These are phyloP conservation scores for Chaetoceros tenuissimus DNA, from an alignment of 108 stramenopile genomes.

Conservation along the genomic window DNA sequence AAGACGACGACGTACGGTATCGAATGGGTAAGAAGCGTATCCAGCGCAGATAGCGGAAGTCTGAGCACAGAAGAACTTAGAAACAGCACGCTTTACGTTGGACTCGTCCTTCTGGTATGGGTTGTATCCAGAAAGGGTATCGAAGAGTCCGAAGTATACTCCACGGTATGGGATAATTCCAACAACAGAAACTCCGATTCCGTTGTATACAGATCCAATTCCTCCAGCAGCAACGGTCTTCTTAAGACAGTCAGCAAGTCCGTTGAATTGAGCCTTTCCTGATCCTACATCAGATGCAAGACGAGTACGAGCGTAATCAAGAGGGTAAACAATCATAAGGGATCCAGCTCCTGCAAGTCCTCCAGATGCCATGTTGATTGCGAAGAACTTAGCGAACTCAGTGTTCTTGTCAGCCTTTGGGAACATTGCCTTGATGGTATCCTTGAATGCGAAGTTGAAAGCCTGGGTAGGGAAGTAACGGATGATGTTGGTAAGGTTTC, in stretches of 20 bases:
- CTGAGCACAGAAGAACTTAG: slow-evolving; percentile 96
- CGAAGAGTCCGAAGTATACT: slow-evolving; percentile 97
- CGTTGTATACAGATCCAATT: slow-evolving; percentile 92
- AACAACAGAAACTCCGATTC: slow-evolving; percentile 92
- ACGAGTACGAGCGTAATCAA: slow-evolving; percentile 98
- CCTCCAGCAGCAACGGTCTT: slow-evolving; percentile 87
- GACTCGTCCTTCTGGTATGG: slow-evolving; percentile 93
- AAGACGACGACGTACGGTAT: slow-evolving; percentile 99
- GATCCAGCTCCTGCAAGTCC: slow-evolving; percentile 97
- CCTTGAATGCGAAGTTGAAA: slow-evolving; percentile 99
- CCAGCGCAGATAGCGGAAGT: slow-evolving; percentile 88
- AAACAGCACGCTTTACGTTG: slow-evolving; percentile 76
- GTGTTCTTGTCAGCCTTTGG: slow-evolving; percentile 95
- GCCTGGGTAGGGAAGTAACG: slow-evolving; percentile 99
- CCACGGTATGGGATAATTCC: slow-evolving; percentile 99
- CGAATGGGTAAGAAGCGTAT: slow-evolving; percentile 98
- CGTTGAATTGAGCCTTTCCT: slow-evolving; percentile 93
- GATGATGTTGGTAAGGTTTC: slow-evolving; percentile 97
- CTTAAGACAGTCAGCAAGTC: slow-evolving; percentile 92
- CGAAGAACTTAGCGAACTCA: slow-evolving; percentile 93
- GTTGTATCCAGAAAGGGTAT: slow-evolving; percentile 95
- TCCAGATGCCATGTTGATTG: slow-evolving; percentile 96
- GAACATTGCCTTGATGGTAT: slow-evolving; percentile 94
- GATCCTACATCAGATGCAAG: slow-evolving; percentile 96
- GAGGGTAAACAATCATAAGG: slow-evolving; percentile 95